Evolutionary conservation across 768 basidiomycete species (phyloP).

Genomic region (Cyclocybe cylindracea): DNA sequence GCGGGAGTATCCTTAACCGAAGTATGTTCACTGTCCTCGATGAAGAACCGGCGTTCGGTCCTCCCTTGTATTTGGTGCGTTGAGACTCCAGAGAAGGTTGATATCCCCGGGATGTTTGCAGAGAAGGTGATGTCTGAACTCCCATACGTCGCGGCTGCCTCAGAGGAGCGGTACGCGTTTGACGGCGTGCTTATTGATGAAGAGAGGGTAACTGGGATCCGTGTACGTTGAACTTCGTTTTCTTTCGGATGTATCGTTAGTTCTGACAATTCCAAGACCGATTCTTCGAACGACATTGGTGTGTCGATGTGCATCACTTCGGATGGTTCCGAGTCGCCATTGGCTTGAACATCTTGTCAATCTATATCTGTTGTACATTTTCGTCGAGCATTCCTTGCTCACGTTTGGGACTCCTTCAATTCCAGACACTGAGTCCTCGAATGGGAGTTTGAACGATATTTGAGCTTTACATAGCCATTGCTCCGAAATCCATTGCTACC

Average conservation of each 20-base stretch:
- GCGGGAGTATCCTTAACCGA: no score
- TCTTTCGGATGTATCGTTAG: neutral
- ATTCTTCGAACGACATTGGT: conserved; percentile 8
- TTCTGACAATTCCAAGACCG: conserved; percentile 6
- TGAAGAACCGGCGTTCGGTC: no score
- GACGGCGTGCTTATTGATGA: conserved; percentile 39
- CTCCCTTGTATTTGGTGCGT: neutral
- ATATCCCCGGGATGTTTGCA: conserved; percentile 13
- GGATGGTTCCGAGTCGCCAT: conserved; percentile 9
- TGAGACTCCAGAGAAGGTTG: conserved; percentile 1
- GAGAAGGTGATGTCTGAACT: conserved; percentile 20
- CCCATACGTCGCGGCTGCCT: conserved; percentile 19
- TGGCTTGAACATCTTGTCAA: no score
- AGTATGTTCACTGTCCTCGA: no score
- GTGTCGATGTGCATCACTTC: conserved; percentile 17
- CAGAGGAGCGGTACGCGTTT: conserved; percentile 12
- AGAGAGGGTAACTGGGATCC: conserved; percentile 35
- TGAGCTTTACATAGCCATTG: no score
- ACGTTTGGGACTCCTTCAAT: no score
- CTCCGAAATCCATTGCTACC: no score
- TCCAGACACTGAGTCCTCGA: no score
- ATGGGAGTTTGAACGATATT: no score
- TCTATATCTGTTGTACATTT: no score
- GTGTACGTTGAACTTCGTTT: conserved; percentile 18
- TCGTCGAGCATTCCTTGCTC: no score